These are phyloP conservation scores for Claviceps sorghi DNA, from an alignment of 2,329 filamentous ascomycete species.

Conservation along the genomic window DNA sequence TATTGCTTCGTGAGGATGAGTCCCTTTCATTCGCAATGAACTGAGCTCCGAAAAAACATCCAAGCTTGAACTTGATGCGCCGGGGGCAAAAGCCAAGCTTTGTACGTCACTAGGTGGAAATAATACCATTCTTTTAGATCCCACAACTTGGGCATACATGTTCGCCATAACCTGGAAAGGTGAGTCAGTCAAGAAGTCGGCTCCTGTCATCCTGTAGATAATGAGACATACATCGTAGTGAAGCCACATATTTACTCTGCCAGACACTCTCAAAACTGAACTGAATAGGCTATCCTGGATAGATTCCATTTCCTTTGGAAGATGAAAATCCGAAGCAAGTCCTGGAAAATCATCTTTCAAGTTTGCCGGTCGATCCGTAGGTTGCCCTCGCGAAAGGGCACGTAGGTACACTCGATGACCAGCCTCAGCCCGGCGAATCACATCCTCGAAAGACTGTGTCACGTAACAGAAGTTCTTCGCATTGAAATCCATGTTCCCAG, in stretches of 20 bases:
- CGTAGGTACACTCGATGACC: slow-evolving; percentile 64
- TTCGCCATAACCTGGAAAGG: slow-evolving; percentile 62
- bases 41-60: slow-evolving; percentile 48
- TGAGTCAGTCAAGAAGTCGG: not conserved
- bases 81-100: slow-evolving; percentile 55
- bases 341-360: slow-evolving; percentile 56
- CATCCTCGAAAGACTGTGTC: slow-evolving; percentile 50
- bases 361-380: slow-evolving; percentile 54
- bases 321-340: slow-evolving; percentile 52
- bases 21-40: slow-evolving; percentile 24
- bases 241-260: slow-evolving; percentile 73
- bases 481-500: slow-evolving; percentile 62
- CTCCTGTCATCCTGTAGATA: not conserved
- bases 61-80: slow-evolving; percentile 65
- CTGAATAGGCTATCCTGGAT: slow-evolving; percentile 55
- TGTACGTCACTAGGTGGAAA: slow-evolving; percentile 67
- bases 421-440: slow-evolving; percentile 43
- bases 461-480: slow-evolving; percentile 70
- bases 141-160: slow-evolving; percentile 64
- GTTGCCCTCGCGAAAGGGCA: slow-evolving; percentile 54
- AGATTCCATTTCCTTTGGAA: slow-evolving; percentile 47
- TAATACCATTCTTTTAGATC: slow-evolving; percentile 57
- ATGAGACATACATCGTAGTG: slow-evolving; percentile 57
- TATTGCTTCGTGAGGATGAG: slow-evolving; percentile 51
- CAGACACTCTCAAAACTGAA: slow-evolving; percentile 66